Conservation (phyloP, 2,329 filamentous ascomycete species). For the Fulvia fulva region DNA sequence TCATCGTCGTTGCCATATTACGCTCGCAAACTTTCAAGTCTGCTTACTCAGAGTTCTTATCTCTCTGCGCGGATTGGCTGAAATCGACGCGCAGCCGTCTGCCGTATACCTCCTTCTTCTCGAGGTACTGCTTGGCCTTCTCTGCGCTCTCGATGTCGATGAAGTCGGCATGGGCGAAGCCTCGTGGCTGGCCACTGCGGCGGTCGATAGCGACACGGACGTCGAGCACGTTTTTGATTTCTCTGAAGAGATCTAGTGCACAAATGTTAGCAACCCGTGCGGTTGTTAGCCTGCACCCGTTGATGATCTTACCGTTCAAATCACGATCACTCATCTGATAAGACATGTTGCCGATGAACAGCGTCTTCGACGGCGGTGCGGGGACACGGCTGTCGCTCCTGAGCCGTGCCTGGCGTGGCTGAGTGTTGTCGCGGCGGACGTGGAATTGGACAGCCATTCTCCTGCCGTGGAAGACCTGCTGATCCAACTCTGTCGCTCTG, state of each 20-base stretch:
- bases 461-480: constrained; percentile 61
- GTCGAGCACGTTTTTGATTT: constrained; percentile 65
- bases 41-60: background rate
- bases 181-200: constrained; percentile 72
- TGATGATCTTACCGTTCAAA: constrained; percentile 54
- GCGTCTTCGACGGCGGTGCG: constrained; percentile 60
- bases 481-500: constrained; percentile 56
- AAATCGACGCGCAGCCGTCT: constrained; percentile 65
- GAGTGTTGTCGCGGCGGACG: constrained; percentile 11
- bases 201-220: constrained; percentile 81
- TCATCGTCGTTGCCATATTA: background rate
- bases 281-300: too few species aligned
- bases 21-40: background rate
- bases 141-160: constrained; percentile 61
- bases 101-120: constrained; percentile 59
- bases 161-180: constrained; percentile 84
- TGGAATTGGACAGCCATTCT: constrained; percentile 61
- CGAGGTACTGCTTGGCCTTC: constrained; percentile 55
- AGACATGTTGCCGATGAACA: constrained; percentile 83
- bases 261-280: background rate
- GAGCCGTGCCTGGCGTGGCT: background rate
- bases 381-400: constrained; percentile 31
- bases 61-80: too few species aligned
- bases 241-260: constrained; percentile 60
- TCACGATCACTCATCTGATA: constrained; percentile 83